Conservation (phyloP, 495 filamentous ascomycete species). For the Amorphotheca resinae region DNA sequence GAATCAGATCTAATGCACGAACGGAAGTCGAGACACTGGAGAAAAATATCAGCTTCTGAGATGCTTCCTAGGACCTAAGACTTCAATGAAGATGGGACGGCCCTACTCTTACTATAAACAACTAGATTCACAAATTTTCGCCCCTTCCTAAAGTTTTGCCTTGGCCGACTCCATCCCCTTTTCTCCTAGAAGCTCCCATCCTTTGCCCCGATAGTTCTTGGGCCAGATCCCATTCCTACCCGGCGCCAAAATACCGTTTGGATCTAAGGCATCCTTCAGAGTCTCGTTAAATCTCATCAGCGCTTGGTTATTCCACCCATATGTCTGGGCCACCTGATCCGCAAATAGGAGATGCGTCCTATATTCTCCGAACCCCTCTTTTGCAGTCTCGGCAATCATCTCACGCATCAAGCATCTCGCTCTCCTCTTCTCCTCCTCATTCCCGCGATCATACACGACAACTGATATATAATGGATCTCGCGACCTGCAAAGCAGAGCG, state of each 20-base stretch:
- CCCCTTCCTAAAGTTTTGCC: slow-evolving; percentile 2
- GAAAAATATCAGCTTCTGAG: no score
- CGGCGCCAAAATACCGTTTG: slow-evolving; percentile 43
- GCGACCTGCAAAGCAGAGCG: slow-evolving; percentile 35
- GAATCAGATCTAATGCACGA: no score
- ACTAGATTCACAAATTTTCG: no score
- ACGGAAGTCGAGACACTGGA: no score
- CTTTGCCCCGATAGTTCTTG: slow-evolving; percentile 28
- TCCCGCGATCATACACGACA: slow-evolving; percentile 40
- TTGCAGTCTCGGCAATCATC: slow-evolving; percentile 35
- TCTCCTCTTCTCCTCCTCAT: slow-evolving; percentile 25
- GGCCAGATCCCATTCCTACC: slow-evolving; percentile 47
- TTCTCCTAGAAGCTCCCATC: slow-evolving; percentile 15
- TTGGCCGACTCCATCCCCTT: background rate
- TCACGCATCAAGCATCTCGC: slow-evolving; percentile 32
- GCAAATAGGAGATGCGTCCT: slow-evolving; percentile 41
- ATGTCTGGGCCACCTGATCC: slow-evolving; percentile 47
- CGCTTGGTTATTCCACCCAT: slow-evolving; percentile 39
- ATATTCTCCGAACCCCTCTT: slow-evolving; percentile 43
- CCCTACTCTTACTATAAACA: no score
- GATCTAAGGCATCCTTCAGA: slow-evolving; percentile 46
- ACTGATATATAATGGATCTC: slow-evolving; percentile 48
- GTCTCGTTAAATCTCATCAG: slow-evolving; percentile 41
- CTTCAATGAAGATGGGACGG: no score
- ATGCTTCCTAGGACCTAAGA: no score